Base-by-base conservation (phyloP, 2,329 filamentous ascomycete genomes). In the Penicillium sp. region DNA sequence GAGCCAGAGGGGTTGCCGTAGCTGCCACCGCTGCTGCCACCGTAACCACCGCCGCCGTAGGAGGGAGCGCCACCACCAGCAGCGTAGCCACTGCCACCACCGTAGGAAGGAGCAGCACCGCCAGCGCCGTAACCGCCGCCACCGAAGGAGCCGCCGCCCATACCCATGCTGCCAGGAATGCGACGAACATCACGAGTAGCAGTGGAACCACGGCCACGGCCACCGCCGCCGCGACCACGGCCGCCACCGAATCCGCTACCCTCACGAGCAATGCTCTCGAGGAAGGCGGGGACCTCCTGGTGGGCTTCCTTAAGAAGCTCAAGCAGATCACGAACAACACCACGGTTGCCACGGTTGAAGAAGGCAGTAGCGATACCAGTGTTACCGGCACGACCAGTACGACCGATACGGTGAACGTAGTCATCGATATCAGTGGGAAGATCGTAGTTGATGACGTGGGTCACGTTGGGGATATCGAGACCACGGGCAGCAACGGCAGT, bases 291-390 rank as follows among this genome's bases (percentile, higher is more conserved):
- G 60, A 97, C 86, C 71, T 99, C 94, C 77, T 99, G 94, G 81
- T 99, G 96, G 64, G 94, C 94, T 77, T 99, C 94, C 83, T 97
- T 97, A 65, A 99, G 85, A 27, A 99, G 86, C n/a, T 99, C 94
- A 67, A 99, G 85, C 58, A 99, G 86, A 68, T 97, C 94, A 65
- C 94, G 90, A 62, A 97, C 94, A 66, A 99, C 91, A 79, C 94
- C 94, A 69, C 94, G 91, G 84, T 99, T 99, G 71, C 93, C 93
- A 73, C 94, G 93, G 86, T 99, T 99, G 88, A 99, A 97, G 85
- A 99, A 99, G 54, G 94, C 94, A 67, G 94, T 99, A 5, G 94
- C 91, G 65, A 96, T 88, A 88, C 94, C 94, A 69, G 93, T 97
- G 83, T 99, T 99, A 77, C 94, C 94, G 63, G 94, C 94, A 91